Evolutionary conservation across 108 stramenopile species (phyloP).

Genomic region (Pseudonitzschia delicatissima): DNA sequence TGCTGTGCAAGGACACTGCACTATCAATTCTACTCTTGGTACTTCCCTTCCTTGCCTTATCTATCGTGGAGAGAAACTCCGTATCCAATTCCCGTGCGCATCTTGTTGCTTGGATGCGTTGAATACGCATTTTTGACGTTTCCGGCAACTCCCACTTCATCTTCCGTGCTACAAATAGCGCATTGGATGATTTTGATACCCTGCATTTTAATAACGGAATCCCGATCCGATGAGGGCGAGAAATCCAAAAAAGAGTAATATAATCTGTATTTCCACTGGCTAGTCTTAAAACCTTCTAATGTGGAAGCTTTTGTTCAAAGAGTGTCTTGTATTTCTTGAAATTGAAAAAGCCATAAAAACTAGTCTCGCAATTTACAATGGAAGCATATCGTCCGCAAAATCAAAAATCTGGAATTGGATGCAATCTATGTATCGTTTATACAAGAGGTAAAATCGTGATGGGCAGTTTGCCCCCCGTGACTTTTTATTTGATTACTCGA

Average conservation of each 20-base stretch:
- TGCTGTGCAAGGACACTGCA: constrained; percentile 93
- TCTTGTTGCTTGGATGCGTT: constrained; percentile 44
- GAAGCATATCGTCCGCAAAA: too few species aligned
- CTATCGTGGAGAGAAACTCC: constrained; percentile 55
- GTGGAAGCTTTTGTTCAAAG: too few species aligned
- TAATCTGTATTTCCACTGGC: too few species aligned
- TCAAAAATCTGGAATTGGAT: background rate
- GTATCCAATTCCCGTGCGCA: constrained; percentile 24
- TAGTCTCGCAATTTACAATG: too few species aligned
- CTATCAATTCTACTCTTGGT: constrained; percentile 98
- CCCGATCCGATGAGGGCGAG: background rate
- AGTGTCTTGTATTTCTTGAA: too few species aligned
- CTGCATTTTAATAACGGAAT: constrained; percentile 5
- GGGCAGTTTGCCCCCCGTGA: background rate
- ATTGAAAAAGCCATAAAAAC: too few species aligned
- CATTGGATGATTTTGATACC: constrained; percentile 53
- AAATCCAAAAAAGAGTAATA: background rate
- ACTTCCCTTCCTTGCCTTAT: constrained; percentile 83
- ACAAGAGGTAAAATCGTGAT: background rate
- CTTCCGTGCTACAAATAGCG: constrained; percentile 72
- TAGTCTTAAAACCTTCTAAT: too few species aligned
- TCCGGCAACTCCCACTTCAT: constrained; percentile 86
- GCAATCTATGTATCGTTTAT: background rate
- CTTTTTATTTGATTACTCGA: constrained; percentile 29
- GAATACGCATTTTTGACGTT: constrained; percentile 92